phyloP scores from a whole-genome alignment of 495 filamentous ascomycete species.

The Neurospora sp. region DNA sequence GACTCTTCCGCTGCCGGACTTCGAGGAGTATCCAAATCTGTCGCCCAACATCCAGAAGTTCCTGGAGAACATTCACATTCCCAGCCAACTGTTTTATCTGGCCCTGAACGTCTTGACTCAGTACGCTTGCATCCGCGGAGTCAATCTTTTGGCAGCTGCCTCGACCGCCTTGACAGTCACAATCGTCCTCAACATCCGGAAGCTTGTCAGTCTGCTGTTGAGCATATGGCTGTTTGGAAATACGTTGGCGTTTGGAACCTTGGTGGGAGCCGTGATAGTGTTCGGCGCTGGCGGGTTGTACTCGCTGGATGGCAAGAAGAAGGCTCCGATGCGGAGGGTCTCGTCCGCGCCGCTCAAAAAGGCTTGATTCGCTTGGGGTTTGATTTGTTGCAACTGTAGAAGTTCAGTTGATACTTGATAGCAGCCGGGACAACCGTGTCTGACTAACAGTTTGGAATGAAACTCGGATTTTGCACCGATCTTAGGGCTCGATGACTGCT shows the following conservation, averaged over 20 bases:
- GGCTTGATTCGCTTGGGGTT: background rate
- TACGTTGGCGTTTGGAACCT: constrained; percentile 57
- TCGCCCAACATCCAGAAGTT: constrained; percentile 20
- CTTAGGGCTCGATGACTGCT: background rate
- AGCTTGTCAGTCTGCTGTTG: constrained; percentile 80
- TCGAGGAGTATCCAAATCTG: constrained; percentile 17
- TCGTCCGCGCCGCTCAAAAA: background rate
- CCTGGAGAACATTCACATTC: constrained; percentile 38
- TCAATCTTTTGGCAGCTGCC: constrained; percentile 77
- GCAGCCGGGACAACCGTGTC: background rate
- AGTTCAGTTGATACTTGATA: background rate
- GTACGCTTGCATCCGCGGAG: constrained; percentile 87
- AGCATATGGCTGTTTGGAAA: constrained; percentile 95
- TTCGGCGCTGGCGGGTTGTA: constrained; percentile 84
- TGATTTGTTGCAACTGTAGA: background rate
- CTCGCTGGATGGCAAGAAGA: constrained; percentile 56
- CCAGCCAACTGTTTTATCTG: constrained; percentile 63
- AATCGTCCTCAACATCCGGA: constrained; percentile 89
- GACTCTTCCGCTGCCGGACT: constrained; percentile 24
- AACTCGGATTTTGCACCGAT: background rate
- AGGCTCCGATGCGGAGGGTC: constrained; percentile 12
- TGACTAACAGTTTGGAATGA: background rate
- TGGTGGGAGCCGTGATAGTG: constrained; percentile 72
- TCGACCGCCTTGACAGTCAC: constrained; percentile 90
- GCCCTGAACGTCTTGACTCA: constrained; percentile 81